phyloP scores from a whole-genome alignment of 1,284 basidiomycete species.

The Pyrrhoderma lamaoense region DNA sequence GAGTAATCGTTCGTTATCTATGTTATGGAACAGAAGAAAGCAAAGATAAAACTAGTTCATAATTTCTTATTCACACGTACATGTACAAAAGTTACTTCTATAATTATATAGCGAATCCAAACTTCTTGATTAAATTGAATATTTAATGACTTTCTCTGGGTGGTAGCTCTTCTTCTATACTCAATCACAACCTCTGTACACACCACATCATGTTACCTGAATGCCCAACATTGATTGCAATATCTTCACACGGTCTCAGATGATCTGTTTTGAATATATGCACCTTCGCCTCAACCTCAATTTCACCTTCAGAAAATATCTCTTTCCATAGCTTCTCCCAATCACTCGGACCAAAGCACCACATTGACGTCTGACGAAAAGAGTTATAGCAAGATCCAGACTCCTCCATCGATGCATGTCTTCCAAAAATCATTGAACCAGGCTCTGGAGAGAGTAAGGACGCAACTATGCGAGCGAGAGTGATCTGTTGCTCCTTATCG shows the following conservation, averaged over 20 bases:
- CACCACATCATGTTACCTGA: too few species aligned
- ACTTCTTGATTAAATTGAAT: too few species aligned
- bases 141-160: too few species aligned
- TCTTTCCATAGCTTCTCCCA: conserved; percentile 38
- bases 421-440: conserved; percentile 33
- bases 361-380: conserved; percentile 12
- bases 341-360: conserved; percentile 32
- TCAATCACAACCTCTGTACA: too few species aligned
- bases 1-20: too few species aligned
- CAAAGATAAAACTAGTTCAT: too few species aligned
- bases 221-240: too few species aligned
- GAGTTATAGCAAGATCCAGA: conserved; percentile 22
- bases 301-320: conserved; percentile 31
- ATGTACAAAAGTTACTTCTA: too few species aligned
- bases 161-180: too few species aligned
- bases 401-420: conserved; percentile 23
- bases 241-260: background rate
- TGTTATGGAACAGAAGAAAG: too few species aligned
- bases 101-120: too few species aligned
- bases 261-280: background rate
- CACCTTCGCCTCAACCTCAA: conserved; percentile 26
- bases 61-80: too few species aligned
- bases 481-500: conserved; percentile 33
- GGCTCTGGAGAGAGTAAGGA: conserved; percentile 33
- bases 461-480: conserved; percentile 34